Base-by-base conservation (phyloP, 1,284 basidiomycete species). In the Acaromyces ingoldii region DNA sequence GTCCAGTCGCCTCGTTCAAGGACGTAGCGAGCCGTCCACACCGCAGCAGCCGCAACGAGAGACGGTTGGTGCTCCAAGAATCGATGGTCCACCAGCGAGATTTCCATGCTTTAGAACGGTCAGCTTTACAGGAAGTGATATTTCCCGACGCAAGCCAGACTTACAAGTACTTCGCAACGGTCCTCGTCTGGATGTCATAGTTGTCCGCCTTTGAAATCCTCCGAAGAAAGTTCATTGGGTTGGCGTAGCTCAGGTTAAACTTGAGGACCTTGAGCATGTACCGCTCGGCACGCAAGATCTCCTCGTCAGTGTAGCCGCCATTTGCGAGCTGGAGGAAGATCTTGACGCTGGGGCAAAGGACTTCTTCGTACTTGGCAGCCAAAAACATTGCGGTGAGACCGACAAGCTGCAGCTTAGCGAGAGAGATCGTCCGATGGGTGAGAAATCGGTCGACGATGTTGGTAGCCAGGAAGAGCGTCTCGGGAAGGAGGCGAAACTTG, bases 381-480 rank as follows among this genome's bases (percentile, higher is more conserved):
- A 98, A 82, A 77, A 97, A 93, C 76, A 98, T 83, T 67, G 89
- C 89, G 4, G 91, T 91, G 56, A 96, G 82, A 55, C 95, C 93
- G 49, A 97, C 91, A 17, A 97, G 84, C 77, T 97, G 93, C 36
- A 97, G 83, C 76, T 96, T 95, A 66, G 86, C 85, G 17, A 97
- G 82, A 5, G 91, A 92, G 43, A 96, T 88, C 42, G 88, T 85
- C 6, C 91, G 87, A 1, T 84, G 81, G 2, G 90, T 91, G 24
- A 97, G 83, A 82, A 98, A 96, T 47, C 93, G 89, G 78, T 98
- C 95, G 70, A 97, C 88, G 71, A 97, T 85, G 81, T 98, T 97
- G 72, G 89, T 81, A 60, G 87, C 87, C 54, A 98, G 84, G 80
- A 93, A 97, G 45, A 98, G 84, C 0, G 93, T 97, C 79, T 98